Conservation (phyloP, 148 eudicot genomes). For the Vaccinium corymbosum region DNA sequence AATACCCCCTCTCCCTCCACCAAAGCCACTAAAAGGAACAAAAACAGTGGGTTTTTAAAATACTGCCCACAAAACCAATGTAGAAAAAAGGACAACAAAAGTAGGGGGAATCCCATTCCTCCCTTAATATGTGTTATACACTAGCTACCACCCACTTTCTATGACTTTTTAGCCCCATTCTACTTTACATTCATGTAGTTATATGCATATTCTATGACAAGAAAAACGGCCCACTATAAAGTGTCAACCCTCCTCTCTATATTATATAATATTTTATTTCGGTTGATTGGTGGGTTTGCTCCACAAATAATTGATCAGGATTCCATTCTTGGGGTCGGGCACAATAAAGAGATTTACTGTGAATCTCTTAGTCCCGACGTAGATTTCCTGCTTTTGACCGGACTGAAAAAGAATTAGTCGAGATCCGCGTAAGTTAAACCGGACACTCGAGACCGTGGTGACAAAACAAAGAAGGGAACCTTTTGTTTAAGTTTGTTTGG, state of each 20-base stretch:
- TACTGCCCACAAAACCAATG: slow-evolving; percentile 1
- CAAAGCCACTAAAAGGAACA: slow-evolving; percentile 16
- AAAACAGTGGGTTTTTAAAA: slow-evolving; percentile 1
- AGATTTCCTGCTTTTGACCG: too few species aligned
- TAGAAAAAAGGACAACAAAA: neutral
- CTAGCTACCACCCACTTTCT: slow-evolving; percentile 28
- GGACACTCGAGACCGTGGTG: too few species aligned
- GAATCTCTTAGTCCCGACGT: too few species aligned
- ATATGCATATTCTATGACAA: neutral
- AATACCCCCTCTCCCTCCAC: neutral
- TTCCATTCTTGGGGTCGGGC: too few species aligned
- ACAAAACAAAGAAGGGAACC: neutral
- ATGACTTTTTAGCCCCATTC: slow-evolving; percentile 22
- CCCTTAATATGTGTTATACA: neutral
- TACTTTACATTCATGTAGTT: slow-evolving; percentile 13
- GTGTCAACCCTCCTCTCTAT: slow-evolving; percentile 23
- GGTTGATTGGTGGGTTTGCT: too few species aligned
- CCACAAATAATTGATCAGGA: too few species aligned
- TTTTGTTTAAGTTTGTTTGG: slow-evolving; percentile 22
- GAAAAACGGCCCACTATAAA: slow-evolving; percentile 13
- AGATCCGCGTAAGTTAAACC: too few species aligned
- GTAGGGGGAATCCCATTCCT: slow-evolving; percentile 17
- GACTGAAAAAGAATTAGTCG: too few species aligned
- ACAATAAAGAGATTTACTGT: too few species aligned
- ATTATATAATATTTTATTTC: too few species aligned